Evolutionary conservation across 192 early-diverging fungal species (phyloP).

Genomic region (Thoreauomyces humboldtii): DNA sequence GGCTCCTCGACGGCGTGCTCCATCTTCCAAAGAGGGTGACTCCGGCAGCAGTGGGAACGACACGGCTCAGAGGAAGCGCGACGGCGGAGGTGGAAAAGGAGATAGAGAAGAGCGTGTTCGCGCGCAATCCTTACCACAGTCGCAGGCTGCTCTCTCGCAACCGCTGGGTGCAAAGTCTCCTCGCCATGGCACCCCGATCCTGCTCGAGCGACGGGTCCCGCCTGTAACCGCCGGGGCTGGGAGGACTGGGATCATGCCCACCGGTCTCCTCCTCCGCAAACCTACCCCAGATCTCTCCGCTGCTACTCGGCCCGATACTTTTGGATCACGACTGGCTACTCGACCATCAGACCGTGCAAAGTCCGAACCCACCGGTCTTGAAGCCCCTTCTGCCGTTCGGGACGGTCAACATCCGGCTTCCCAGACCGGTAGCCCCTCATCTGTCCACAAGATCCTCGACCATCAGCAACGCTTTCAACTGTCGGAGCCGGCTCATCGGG

Average conservation of each 20-base stretch:
- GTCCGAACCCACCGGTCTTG: too few relatives aligned
- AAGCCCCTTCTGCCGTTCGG: too few relatives aligned
- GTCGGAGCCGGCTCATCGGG: conserved; percentile 26
- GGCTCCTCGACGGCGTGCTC: neutral
- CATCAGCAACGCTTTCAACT: conserved; percentile 20
- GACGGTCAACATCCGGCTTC: too few relatives aligned
- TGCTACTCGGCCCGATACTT: neutral
- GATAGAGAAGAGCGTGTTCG: neutral
- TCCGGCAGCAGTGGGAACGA: neutral
- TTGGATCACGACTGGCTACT: neutral
- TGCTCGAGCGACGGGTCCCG: neutral
- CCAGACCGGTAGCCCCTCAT: neutral
- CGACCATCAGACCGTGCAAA: neutral
- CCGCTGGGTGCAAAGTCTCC: neutral
- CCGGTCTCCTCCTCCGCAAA: conserved; percentile 1
- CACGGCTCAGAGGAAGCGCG: too few relatives aligned
- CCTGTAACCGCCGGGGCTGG: neutral
- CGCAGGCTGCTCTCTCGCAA: neutral
- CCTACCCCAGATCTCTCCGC: neutral
- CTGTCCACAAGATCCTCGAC: conserved; percentile 14
- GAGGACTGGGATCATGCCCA: conserved; percentile 3
- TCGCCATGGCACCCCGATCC: neutral
- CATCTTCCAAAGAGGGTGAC: neutral
- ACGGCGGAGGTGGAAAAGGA: too few relatives aligned
- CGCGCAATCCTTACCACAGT: neutral